These are phyloP conservation scores for Moesziomyces sp. DNA, from an alignment of 1,284 basidiomycete species.

Conservation along the genomic window DNA sequence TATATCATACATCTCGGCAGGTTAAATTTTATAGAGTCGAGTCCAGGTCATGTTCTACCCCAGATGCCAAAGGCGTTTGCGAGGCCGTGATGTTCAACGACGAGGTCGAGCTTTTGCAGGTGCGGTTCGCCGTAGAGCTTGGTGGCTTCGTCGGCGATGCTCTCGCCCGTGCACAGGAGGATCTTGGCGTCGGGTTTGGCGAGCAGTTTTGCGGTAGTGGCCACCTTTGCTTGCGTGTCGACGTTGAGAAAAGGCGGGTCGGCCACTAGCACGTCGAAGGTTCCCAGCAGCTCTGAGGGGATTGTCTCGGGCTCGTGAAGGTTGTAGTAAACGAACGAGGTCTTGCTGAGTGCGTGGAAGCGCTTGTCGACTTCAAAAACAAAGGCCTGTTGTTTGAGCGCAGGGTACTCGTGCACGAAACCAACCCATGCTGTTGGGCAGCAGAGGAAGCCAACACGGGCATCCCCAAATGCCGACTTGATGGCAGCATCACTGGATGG, in stretches of 20 bases:
- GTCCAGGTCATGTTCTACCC: slow-evolving; percentile 11
- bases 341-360: slow-evolving; percentile 58
- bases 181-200: slow-evolving; percentile 17
- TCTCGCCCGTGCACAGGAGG: slow-evolving; percentile 39
- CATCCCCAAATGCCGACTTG: slow-evolving; percentile 9
- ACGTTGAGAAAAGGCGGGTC: slow-evolving; percentile 65
- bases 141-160: slow-evolving; percentile 39
- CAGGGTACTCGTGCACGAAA: slow-evolving; percentile 59
- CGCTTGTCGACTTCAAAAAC: slow-evolving; percentile 65
- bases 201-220: slow-evolving; percentile 18
- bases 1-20: background rate
- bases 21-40: background rate
- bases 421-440: slow-evolving; percentile 67
- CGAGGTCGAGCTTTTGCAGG: slow-evolving; percentile 29
- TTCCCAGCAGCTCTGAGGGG: slow-evolving; percentile 45
- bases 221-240: slow-evolving; percentile 45
- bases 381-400: slow-evolving; percentile 37
- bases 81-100: slow-evolving; percentile 38
- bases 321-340: slow-evolving; percentile 64
- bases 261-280: slow-evolving; percentile 61
- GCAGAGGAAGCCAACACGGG: slow-evolving; percentile 63
- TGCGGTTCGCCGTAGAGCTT: slow-evolving; percentile 34
- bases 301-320: slow-evolving; percentile 58
- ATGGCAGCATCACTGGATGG: slow-evolving; percentile 1
- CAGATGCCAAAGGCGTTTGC: slow-evolving; percentile 51